phyloP scores from a whole-genome alignment of 768 basidiomycete species.

The Psilocybe subaeruginosa region DNA sequence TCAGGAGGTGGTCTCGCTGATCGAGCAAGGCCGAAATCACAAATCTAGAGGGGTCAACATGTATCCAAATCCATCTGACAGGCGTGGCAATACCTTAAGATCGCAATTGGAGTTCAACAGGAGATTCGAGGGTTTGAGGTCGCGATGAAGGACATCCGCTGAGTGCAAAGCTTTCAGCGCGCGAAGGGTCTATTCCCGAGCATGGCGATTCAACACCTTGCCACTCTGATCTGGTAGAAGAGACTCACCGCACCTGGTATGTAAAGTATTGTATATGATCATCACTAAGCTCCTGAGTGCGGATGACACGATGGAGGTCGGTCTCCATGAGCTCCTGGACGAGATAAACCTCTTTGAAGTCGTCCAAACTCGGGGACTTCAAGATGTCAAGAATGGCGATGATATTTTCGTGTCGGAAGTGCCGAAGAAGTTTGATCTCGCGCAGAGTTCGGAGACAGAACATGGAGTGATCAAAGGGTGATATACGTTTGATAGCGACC shows the following conservation, averaged over 20 bases:
- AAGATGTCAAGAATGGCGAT: conserved; percentile 97
- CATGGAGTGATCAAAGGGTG: conserved; percentile 94
- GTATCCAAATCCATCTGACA: neutral
- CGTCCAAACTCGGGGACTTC: conserved; percentile 67
- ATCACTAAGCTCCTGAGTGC: conserved; percentile 91
- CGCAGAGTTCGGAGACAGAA: conserved; percentile 84
- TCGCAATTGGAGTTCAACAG: conserved; percentile 97
- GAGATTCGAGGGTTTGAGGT: conserved; percentile 95
- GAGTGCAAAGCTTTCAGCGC: conserved; percentile 95
- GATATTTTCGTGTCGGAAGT: conserved; percentile 87
- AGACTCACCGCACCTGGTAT: conserved; percentile 69
- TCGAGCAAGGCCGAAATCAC: conserved; percentile 88
- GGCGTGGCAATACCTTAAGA: conserved; percentile 66
- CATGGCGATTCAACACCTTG: conserved; percentile 7
- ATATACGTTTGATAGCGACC: conserved; percentile 96
- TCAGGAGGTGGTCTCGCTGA: conserved; percentile 77
- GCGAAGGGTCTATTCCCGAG: conserved; percentile 66
- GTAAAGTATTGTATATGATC: conserved; percentile 98
- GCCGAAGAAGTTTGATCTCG: conserved; percentile 92
- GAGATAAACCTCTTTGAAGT: conserved; percentile 80
- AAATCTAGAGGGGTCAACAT: conserved; percentile 49
- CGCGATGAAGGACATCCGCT: conserved; percentile 93
- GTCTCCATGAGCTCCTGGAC: conserved; percentile 85
- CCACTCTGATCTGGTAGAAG: neutral
- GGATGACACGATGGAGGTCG: conserved; percentile 94